A percentile compares a stretch with the other conserved stretches of the same genome.
phyloP scores from a whole-genome alignment of 257 asterid species.

The Oldenlandia corymbosa region DNA sequence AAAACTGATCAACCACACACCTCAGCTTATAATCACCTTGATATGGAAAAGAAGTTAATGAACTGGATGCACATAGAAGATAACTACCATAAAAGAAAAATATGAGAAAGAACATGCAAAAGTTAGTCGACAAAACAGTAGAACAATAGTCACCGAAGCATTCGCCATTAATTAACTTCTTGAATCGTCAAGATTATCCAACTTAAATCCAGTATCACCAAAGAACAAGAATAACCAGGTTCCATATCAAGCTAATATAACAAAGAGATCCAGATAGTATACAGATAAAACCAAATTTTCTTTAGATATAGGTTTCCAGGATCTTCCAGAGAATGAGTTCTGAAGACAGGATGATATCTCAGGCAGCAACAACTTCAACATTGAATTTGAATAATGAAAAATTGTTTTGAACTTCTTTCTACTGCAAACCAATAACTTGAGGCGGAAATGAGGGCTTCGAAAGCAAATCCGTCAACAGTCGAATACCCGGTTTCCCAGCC shows the following conservation, averaged over 20 bases:
- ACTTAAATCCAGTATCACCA: background rate
- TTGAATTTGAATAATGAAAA: background rate
- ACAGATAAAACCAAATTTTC: too few relatives aligned
- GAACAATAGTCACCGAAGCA: background rate
- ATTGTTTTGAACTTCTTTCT: too few relatives aligned
- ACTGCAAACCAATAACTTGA: background rate
- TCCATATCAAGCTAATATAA: background rate
- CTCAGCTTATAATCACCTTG: conserved; percentile 20
- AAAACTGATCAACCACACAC: conserved; percentile 1
- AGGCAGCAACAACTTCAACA: background rate
- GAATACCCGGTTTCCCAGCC: background rate
- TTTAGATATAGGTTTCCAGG: too few relatives aligned
- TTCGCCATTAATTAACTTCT: background rate
- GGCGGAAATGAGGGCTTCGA: background rate
- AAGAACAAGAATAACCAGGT: background rate
- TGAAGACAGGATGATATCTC: background rate
- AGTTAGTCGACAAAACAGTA: background rate
- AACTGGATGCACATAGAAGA: background rate
- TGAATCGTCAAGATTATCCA: background rate
- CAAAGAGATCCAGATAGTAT: background rate
- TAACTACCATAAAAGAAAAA: background rate
- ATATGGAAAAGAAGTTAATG: background rate
- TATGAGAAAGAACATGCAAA: background rate
- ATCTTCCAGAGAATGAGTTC: background rate
- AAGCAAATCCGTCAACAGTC: background rate